A percentile compares a stretch with the other conserved stretches of the same genome.
These are phyloP conservation scores for Kluyveromyces sp. DNA, from an alignment of 1,139 yeast genomes.

Conservation along the genomic window DNA sequence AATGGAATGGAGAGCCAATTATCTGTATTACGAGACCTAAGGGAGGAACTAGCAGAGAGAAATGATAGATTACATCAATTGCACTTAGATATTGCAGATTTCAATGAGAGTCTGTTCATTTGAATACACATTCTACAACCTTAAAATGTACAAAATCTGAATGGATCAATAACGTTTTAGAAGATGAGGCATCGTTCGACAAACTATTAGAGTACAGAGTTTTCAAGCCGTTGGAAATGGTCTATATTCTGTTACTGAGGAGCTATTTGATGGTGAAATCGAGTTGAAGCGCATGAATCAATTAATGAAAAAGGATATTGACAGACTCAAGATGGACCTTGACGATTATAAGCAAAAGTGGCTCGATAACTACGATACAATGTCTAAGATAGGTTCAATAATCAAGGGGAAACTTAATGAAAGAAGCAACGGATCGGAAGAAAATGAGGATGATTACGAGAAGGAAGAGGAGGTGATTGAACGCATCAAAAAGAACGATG, in stretches of 20 bases:
- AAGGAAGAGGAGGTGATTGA: constrained; percentile 14
- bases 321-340: constrained; percentile 19
- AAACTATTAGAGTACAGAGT: constrained; percentile 18
- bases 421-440: constrained; percentile 9
- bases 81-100: constrained; percentile 18
- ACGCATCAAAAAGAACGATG: constrained; percentile 2
- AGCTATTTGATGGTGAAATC: constrained; percentile 12
- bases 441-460: constrained; percentile 11
- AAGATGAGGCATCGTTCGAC: constrained; percentile 14
- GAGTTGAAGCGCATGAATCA: constrained; percentile 21
- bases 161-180: constrained; percentile 23
- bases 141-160: constrained; percentile 18
- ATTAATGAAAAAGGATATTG: constrained; percentile 22
- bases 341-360: constrained; percentile 22
- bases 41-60: constrained; percentile 12
- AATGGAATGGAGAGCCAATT: constrained; percentile 7
- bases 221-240: constrained; percentile 15
- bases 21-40: constrained; percentile 13
- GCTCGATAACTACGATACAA: constrained; percentile 26
- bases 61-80: constrained; percentile 18
- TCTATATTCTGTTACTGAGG: constrained; percentile 9
- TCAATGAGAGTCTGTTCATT: constrained; percentile 20
- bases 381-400: constrained; percentile 20
- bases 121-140: constrained; percentile 19
- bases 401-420: constrained; percentile 21